These are phyloP conservation scores for Grifola frondosa DNA, from an alignment of 1,284 basidiomycete species.

Conservation along the genomic window DNA sequence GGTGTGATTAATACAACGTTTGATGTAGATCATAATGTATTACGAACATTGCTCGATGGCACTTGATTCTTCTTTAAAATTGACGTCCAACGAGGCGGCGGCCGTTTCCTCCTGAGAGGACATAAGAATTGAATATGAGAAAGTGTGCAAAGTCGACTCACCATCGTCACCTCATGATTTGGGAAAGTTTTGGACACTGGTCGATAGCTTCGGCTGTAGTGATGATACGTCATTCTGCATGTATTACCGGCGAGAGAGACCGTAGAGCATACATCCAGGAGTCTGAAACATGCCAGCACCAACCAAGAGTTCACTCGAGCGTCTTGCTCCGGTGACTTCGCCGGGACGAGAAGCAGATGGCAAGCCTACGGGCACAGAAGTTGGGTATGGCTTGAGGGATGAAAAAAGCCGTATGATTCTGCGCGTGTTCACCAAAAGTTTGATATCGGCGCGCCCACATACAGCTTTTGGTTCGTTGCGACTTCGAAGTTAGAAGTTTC, in stretches of 20 bases:
- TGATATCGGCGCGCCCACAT: too few species aligned
- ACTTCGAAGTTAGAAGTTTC: too few species aligned
- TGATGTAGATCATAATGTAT: too few species aligned
- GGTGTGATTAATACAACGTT: slow-evolving; percentile 1
- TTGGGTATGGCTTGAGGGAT: too few species aligned
- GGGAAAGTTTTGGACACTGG: slow-evolving; percentile 99
- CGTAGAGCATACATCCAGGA: slow-evolving; percentile 52
- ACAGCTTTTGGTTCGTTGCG: too few species aligned
- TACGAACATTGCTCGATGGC: slow-evolving; percentile 97
- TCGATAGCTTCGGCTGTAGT: slow-evolving; percentile 94
- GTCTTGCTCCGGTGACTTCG: slow-evolving; percentile 57
- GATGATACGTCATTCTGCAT: slow-evolving; percentile 13
- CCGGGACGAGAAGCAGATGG: slow-evolving; percentile 72
- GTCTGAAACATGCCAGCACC: slow-evolving; percentile 78
- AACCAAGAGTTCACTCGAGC: slow-evolving; percentile 79
- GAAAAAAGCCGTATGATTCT: too few species aligned
- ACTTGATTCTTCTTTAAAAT: slow-evolving; percentile 98
- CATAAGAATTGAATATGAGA: not conserved
- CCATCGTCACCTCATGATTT: slow-evolving; percentile 95
- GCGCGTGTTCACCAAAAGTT: too few species aligned
- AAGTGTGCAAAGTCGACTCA: slow-evolving; percentile 38
- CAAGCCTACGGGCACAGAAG: too few species aligned
- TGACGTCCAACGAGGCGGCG: slow-evolving; percentile 95
- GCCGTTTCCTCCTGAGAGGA: slow-evolving; percentile 90
- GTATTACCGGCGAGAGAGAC: slow-evolving; percentile 1